Evolutionary conservation across 1,284 basidiomycete species (phyloP), one percentile per base, ranked within the genome.

Genomic region (Microbotryomycetes sp.): DNA sequence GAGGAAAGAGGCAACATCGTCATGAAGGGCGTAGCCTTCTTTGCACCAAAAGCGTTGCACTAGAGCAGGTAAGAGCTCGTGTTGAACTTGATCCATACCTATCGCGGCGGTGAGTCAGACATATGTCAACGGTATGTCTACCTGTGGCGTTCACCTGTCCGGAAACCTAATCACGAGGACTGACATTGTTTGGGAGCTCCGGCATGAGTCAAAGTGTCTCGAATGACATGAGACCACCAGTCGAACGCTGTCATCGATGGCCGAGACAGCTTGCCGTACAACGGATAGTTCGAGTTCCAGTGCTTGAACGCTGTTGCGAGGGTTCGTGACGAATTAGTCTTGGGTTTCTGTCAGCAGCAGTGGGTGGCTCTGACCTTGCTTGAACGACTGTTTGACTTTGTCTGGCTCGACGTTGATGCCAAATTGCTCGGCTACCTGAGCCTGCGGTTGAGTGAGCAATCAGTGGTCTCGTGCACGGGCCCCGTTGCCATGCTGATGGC

Each of bases 191-290:
- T 28, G 2, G 62, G 14, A 6, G 69, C 63, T 25, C 67, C 61
- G 1, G 69, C 66, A 29, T 62, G 30, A 2, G 56, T 54, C 48
- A 70, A 70, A 1, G 68, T 68, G 3, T 65, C 56, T 31, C 56
- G 56, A 25, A 70, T 71, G n/a, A 70, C 65, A 12, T 53, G 52
- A 16, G 42, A 16, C 71, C 71, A 72, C 71, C 71, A 72, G 3
- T 55, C 45, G 16, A 47, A n/a, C 15, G 70, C 50, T 3, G 62
- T 54, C 3, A 72, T 56, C 6, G 63, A 62, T 1, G 68, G 65
- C 3, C 14, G 23, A n/a, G 63, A 64, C 25, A 47, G 57, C 46
- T 70, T 69, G 26, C 71, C 71, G 45, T 72, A 72, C 28, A 72
- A 25, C 4, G 69, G 71, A 32, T 71, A 58, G 2, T 23, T 14